Evolutionary conservation across 2,329 filamentous ascomycete genomes (phyloP), one percentile per base, ranked within the genome.

Genomic region (Capronia epimyces): DNA sequence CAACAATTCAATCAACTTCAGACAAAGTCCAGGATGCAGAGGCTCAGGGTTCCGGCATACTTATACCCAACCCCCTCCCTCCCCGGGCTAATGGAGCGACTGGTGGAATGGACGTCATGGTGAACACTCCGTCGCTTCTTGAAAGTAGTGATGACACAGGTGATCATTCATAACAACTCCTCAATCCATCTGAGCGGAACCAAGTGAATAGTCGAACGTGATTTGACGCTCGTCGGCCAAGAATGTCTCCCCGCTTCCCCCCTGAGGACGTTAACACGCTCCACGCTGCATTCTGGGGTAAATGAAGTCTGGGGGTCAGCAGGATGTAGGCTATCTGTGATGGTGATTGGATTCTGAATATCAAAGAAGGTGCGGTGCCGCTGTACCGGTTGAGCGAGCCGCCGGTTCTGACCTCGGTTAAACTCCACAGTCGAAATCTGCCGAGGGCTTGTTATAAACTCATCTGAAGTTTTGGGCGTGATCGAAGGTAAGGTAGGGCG

Each of bases 31-130:
- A 29, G 8, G 27, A 2, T 29, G 8, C 27, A 29, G n/a, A 8
- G 27, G 37, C 15, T 15, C 4, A 12, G 20, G n/a, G n/a, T n/a
- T n/a, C n/a, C n/a, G 37, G 6, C 10, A 18, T 52, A 43, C 43
- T 52, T 52, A 53, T 44, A 36, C 20, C 20, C 21, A 37, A 18
- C 43, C 27, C 49, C 24, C 21, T 22, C n/a, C 43, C 31, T 37
- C 12, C 8, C 36, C 7, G 22, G 20, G n/a, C 2, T 20, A 20
- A 27, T 27, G 40, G 16, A 37, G 34, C 34, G 8, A n/a, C 50
- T 50, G 53, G 53, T 49, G 43, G 39, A 56, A 53, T 43, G 53
- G 53, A 56, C 45, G 50, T 40, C 15, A 16, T 18, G 29, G 43
- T 43, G 43, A 50, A 46, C 53, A 49, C 50, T 50, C 53, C 47